Conservation (phyloP, 768 basidiomycete species). For the Amanita rubescens region DNA sequence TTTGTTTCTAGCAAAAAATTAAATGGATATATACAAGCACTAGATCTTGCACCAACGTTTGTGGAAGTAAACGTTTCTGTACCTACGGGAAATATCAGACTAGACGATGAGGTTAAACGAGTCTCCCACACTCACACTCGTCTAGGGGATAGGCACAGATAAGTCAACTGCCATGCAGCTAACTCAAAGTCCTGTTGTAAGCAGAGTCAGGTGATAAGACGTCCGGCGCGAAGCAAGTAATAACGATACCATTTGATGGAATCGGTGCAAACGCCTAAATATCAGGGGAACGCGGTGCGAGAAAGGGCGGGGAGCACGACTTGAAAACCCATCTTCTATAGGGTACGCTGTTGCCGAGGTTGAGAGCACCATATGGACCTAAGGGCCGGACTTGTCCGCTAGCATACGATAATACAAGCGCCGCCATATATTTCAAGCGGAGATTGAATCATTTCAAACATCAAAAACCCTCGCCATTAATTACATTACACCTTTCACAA, state of each 20-base stretch:
- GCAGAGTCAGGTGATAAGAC: background rate
- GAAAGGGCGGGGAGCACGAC: constrained; percentile 27
- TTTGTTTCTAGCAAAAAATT: constrained; percentile 69
- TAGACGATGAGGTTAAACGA: background rate
- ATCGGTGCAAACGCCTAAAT: constrained; percentile 70
- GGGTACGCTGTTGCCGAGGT: constrained; percentile 28
- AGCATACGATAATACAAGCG: too few species aligned
- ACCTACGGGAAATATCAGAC: constrained; percentile 35
- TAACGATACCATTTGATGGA: constrained; percentile 75
- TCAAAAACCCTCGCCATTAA: background rate
- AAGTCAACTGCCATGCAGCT: constrained; percentile 93
- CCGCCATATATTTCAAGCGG: constrained; percentile 13
- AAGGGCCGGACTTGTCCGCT: too few species aligned
- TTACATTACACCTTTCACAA: constrained; percentile 3
- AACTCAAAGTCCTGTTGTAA: constrained; percentile 83
- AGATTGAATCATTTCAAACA: constrained; percentile 10
- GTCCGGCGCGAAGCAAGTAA: background rate
- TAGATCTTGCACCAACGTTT: constrained; percentile 56
- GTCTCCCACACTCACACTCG: constrained; percentile 59
- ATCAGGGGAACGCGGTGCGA: constrained; percentile 68
- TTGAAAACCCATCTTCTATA: constrained; percentile 31
- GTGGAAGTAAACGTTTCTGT: constrained; percentile 96
- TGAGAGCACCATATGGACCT: constrained; percentile 33
- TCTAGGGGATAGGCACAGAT: constrained; percentile 85
- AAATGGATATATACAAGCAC: background rate